phyloP scores from a whole-genome alignment of 108 stramenopile species.

The Cyclotella choctawhatcheeana region DNA sequence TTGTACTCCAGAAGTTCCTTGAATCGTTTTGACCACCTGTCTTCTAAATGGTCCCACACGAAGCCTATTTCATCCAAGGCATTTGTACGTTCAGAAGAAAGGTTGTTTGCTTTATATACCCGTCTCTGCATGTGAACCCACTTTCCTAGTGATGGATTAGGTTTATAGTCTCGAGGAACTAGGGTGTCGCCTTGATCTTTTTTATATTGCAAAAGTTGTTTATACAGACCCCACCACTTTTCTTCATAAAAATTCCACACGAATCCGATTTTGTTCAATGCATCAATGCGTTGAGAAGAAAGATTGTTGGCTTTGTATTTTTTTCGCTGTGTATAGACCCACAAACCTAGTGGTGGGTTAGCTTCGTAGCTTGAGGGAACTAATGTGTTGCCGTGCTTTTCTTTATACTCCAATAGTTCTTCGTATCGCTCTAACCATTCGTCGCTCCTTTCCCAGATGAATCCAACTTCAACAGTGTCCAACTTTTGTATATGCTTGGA shows the following conservation, averaged over 20 bases:
- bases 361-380: conserved; percentile 48
- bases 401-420: conserved; percentile 38
- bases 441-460: too few relatives aligned
- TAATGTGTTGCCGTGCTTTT: conserved; percentile 50
- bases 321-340: conserved; percentile 56
- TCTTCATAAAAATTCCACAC: too few relatives aligned
- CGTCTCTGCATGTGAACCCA: neutral
- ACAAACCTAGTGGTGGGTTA: conserved; percentile 45
- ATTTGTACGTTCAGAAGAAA: neutral
- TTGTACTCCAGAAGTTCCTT: neutral
- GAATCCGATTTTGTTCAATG: too few relatives aligned
- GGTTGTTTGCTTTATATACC: neutral
- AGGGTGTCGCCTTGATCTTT: neutral
- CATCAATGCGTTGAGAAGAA: too few relatives aligned
- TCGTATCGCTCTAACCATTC: neutral
- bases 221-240: too few relatives aligned
- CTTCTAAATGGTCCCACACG: neutral
- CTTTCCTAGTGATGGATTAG: neutral
- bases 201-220: neutral
- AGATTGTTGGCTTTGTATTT: conserved; percentile 25
- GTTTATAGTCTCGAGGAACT: conserved; percentile 7
- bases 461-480: too few relatives aligned
- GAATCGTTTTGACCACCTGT: neutral
- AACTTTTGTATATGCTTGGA: too few relatives aligned
- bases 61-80: neutral